These are phyloP conservation scores for Jamesozyma piceae DNA, from an alignment of 805 yeast species.

Conservation along the genomic window DNA sequence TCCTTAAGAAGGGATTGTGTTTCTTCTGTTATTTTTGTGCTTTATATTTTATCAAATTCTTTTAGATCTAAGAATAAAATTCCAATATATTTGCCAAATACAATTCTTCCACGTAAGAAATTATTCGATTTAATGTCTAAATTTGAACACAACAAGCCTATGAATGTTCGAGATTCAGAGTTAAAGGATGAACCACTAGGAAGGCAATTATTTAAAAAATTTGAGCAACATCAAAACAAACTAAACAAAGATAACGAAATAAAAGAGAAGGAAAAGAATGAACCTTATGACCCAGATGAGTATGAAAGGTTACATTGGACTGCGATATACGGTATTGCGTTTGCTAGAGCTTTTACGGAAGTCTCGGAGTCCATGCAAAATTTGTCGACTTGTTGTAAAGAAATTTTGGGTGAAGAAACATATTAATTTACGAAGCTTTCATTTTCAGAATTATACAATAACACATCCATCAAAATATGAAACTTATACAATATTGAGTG, in stretches of 20 bases:
- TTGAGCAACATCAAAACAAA: neutral
- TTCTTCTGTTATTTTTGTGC: slow-evolving; percentile 36
- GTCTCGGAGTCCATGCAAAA: slow-evolving; percentile 37
- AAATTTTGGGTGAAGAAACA: slow-evolving; percentile 37
- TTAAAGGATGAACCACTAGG: slow-evolving; percentile 4
- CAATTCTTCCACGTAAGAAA: slow-evolving; percentile 35
- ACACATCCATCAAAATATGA: no score
- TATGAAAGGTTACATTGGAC: slow-evolving; percentile 35
- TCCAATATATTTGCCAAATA: slow-evolving; percentile 39
- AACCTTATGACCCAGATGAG: neutral
- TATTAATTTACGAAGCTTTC: slow-evolving; percentile 4
- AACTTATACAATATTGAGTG: neutral
- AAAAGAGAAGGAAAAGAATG: neutral
- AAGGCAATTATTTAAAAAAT: slow-evolving; percentile 7
- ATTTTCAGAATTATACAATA: no score
- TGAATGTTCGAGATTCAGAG: neutral
- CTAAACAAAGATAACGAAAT: neutral
- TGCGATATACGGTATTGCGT: slow-evolving; percentile 41
- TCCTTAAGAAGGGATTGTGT: slow-evolving; percentile 41
- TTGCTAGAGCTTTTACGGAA: slow-evolving; percentile 39
- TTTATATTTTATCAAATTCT: slow-evolving; percentile 38
- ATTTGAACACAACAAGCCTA: slow-evolving; percentile 17
- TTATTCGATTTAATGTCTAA: slow-evolving; percentile 34
- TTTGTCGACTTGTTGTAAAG: slow-evolving; percentile 32
- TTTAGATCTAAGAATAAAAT: slow-evolving; percentile 31